phyloP scores from a whole-genome alignment of 768 basidiomycete species.

The Suillus subaureus region DNA sequence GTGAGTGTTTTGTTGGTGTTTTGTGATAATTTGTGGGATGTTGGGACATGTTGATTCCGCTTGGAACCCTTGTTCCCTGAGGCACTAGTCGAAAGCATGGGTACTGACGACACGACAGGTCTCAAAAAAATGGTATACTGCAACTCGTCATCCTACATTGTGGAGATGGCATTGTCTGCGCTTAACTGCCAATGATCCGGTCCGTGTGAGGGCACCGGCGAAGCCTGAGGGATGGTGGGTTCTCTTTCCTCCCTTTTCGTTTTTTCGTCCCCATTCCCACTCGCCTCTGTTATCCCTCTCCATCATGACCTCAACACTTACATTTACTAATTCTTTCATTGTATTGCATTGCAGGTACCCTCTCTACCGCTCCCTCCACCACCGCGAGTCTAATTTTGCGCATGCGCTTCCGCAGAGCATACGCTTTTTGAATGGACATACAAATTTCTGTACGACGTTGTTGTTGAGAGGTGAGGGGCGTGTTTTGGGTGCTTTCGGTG shows the following conservation, averaged over 20 bases:
- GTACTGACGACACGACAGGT: constrained; percentile 30
- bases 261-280: background rate
- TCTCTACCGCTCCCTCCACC: constrained; percentile 78
- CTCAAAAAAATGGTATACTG: constrained; percentile 43
- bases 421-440: constrained; percentile 52
- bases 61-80: background rate
- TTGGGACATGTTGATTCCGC: background rate
- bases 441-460: no score
- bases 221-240: constrained; percentile 75
- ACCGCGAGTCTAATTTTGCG: constrained; percentile 84
- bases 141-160: constrained; percentile 60
- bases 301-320: background rate
- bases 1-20: constrained; percentile 24
- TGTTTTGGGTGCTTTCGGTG: no score
- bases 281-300: background rate
- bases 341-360: constrained; percentile 46
- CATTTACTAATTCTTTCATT: background rate
- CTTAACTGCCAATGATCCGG: constrained; percentile 73
- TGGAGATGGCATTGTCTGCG: constrained; percentile 79
- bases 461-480: no score
- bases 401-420: constrained; percentile 75
- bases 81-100: background rate
- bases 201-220: constrained; percentile 61
- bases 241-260: constrained; percentile 8
- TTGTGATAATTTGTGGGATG: background rate